Evolutionary conservation across 192 early-diverging fungal genomes (phyloP).

Genomic region (Kickxella alabastrina): DNA sequence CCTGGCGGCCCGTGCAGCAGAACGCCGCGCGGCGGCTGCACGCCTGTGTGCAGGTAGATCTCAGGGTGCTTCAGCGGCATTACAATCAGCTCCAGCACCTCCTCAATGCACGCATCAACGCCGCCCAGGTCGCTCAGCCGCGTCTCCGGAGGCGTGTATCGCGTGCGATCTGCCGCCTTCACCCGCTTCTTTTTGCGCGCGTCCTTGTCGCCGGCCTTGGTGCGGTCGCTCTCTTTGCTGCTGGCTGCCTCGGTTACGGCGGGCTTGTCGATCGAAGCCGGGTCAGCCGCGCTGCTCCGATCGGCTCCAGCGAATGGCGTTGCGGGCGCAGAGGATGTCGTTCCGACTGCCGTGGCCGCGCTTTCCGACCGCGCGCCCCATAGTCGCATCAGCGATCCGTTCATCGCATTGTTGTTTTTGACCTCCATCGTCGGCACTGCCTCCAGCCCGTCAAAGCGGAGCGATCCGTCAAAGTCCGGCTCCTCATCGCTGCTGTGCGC

Average conservation of each 20-base stretch:
- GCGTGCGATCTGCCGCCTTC: constrained; percentile 12
- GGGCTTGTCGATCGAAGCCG: background rate
- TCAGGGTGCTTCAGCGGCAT: constrained; percentile 94
- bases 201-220: constrained; percentile 7
- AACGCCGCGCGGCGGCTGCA: constrained; percentile 91
- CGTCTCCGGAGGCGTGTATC: constrained; percentile 50
- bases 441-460: constrained; percentile 25
- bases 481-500: constrained; percentile 27
- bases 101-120: constrained; percentile 84
- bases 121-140: constrained; percentile 83
- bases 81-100: constrained; percentile 85
- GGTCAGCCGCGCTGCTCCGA: background rate
- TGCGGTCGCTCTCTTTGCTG: too few species aligned
- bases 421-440: constrained; percentile 38
- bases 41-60: constrained; percentile 86
- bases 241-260: too few species aligned
- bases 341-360: constrained; percentile 1
- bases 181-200: constrained; percentile 13
- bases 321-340: background rate
- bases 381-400: constrained; percentile 38
- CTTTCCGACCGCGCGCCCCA: constrained; percentile 25
- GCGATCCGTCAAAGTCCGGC: constrained; percentile 18
- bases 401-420: constrained; percentile 40
- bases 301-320: background rate
- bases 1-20: constrained; percentile 95